phyloP scores from a whole-genome alignment of 2,329 filamentous ascomycete species.

The Nemania sp. region DNA sequence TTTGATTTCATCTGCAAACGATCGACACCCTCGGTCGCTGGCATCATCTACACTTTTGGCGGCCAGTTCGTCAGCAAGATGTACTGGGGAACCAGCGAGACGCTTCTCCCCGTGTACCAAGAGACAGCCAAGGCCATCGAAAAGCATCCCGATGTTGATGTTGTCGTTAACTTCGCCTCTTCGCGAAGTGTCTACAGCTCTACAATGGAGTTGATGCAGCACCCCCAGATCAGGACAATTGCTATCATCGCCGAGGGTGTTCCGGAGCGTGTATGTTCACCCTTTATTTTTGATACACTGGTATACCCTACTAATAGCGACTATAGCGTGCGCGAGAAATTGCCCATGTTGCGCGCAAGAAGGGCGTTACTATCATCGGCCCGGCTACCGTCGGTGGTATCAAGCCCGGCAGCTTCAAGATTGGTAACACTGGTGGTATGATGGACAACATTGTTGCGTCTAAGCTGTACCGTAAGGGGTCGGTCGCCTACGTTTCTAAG shows the following conservation, averaged over 20 bases:
- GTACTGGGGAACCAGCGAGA: slow-evolving; percentile 99
- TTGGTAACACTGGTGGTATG: slow-evolving; percentile 99
- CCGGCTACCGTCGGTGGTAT: slow-evolving; percentile 98
- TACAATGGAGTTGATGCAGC: slow-evolving; percentile 98
- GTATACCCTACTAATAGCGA: slow-evolving; percentile 34
- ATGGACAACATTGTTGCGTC: slow-evolving; percentile 99
- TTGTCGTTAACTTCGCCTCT: slow-evolving; percentile 98
- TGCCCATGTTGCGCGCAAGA: slow-evolving; percentile 93
- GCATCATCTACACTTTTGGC: slow-evolving; percentile 99
- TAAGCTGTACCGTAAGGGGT: slow-evolving; percentile 99
- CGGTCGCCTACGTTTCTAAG: slow-evolving; percentile 99
- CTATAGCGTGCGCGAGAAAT: slow-evolving; percentile 92
- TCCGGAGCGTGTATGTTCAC: slow-evolving; percentile 80
- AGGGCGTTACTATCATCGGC: slow-evolving; percentile 98
- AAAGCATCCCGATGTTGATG: slow-evolving; percentile 97
- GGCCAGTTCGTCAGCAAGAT: slow-evolving; percentile 99
- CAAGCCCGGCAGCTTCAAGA: slow-evolving; percentile 99
- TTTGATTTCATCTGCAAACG: slow-evolving; percentile 99
- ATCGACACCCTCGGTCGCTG: slow-evolving; percentile 90
- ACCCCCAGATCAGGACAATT: slow-evolving; percentile 96
- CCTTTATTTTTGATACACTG: neutral
- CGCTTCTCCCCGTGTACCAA: slow-evolving; percentile 97
- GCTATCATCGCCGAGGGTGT: slow-evolving; percentile 99
- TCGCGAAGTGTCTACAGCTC: slow-evolving; percentile 98
- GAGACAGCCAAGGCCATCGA: slow-evolving; percentile 86